These are phyloP conservation scores for Jatropha curcas DNA, from an alignment of 345 rosid species.

Conservation along the genomic window DNA sequence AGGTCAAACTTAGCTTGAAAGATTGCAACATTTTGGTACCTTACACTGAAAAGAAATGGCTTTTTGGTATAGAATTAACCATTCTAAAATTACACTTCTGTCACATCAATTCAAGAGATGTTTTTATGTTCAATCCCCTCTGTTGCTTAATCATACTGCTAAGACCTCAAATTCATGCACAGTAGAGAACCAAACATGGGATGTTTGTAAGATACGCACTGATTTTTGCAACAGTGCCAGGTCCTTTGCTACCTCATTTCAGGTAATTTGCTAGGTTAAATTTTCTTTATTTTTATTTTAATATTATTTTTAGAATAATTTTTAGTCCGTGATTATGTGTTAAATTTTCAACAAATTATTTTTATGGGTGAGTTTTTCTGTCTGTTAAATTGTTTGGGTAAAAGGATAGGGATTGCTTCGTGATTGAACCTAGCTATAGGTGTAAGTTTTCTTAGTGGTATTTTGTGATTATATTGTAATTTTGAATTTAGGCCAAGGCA, in stretches of 20 bases:
- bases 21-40: not conserved
- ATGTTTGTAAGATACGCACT: slow-evolving; percentile 15
- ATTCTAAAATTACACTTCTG: slow-evolving; percentile 30
- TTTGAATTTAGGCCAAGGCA: slow-evolving; percentile 35
- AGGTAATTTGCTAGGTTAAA: slow-evolving; percentile 30
- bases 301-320: not conserved
- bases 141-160: slow-evolving; percentile 4
- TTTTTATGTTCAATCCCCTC: slow-evolving; percentile 29
- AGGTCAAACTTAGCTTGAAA: not conserved
- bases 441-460: not conserved
- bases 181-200: slow-evolving; percentile 20
- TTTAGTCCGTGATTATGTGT: not conserved
- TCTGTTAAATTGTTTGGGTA: not conserved
- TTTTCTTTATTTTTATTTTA: not conserved
- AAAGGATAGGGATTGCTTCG: not conserved
- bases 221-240: slow-evolving; percentile 40
- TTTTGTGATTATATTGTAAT: not conserved
- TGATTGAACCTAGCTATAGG: not conserved
- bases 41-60: slow-evolving; percentile 32
- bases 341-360: not conserved
- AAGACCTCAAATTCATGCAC: slow-evolving; percentile 9
- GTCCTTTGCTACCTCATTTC: slow-evolving; percentile 47
- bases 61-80: slow-evolving; percentile 42
- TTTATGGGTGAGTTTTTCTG: slow-evolving; percentile 2
- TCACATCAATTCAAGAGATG: slow-evolving; percentile 31